phyloP scores from a whole-genome alignment of 179 eudicot genomes.

The Amaranthus tricolor region DNA sequence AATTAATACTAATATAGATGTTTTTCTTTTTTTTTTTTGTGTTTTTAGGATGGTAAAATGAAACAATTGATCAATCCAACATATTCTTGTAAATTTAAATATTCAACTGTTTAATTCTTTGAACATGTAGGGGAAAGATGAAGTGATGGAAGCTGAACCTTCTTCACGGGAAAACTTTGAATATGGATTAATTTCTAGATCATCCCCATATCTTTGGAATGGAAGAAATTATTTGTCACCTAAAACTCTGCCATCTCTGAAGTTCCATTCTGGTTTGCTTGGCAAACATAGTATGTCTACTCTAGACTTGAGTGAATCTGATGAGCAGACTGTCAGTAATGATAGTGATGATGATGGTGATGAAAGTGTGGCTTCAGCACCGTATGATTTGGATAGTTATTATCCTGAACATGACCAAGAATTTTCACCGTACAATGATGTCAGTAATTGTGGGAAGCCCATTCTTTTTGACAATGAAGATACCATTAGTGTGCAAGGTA shows the following conservation, averaged over 20 bases:
- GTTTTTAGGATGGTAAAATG: not conserved
- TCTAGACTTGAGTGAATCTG: slow-evolving; percentile 37
- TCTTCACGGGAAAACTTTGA: slow-evolving; percentile 50
- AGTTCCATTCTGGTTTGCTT: slow-evolving; percentile 63
- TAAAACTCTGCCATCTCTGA: slow-evolving; percentile 60
- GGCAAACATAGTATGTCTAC: slow-evolving; percentile 39
- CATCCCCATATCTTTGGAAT: slow-evolving; percentile 49
- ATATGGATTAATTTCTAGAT: slow-evolving; percentile 39
- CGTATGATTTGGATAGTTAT: slow-evolving; percentile 41
- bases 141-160: slow-evolving; percentile 35
- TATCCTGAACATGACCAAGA: slow-evolving; percentile 57
- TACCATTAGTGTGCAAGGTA: slow-evolving; percentile 20
- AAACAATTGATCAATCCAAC: not conserved
- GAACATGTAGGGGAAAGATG: slow-evolving; percentile 52
- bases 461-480: slow-evolving; percentile 22
- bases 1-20: not conserved
- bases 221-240: slow-evolving; percentile 41
- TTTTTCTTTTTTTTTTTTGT: not conserved
- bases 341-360: slow-evolving; percentile 29
- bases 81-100: not conserved
- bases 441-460: slow-evolving; percentile 20
- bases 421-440: slow-evolving; percentile 25
- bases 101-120: not conserved
- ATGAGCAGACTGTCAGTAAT: slow-evolving; percentile 38
- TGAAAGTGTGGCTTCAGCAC: slow-evolving; percentile 72